Base-by-base conservation (phyloP, 768 basidiomycete genomes). In the Chalciporus pseudorubinellus region DNA sequence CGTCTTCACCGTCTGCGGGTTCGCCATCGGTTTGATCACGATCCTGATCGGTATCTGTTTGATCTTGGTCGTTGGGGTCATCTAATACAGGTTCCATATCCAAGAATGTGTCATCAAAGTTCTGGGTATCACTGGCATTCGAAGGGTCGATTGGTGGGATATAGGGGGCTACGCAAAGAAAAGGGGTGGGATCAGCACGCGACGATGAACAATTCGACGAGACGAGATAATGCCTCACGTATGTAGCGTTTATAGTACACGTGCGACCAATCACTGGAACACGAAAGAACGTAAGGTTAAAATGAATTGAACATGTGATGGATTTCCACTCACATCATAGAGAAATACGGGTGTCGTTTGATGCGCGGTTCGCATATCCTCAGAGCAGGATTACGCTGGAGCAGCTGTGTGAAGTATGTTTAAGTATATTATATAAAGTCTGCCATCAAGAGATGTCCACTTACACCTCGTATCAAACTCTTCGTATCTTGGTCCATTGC, bases 51-150 rank as follows among this genome's bases (percentile, higher is more conserved):
- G 85, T 87, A 63, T 87, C 85, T 48, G 74, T 76, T 56, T 78
- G 77, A 43, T 80, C 75, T 55, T 77, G 76, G 39, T 85, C 86
- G 60, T 81, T 77, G 53, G 77, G 78, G 46, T 89, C 87, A 57
- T 94, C 89, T 55, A 98, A 83, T 43, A 90, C 85, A 20, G 94
- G 92, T 58, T 89, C 87, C 90, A 98, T 95, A 65, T 90, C 90
- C 52, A 98, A 79, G 83, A 97, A 98, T 36, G 91, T 86, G 56
- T 95, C 91, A 69, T 98, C 95, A 69, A 98, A 99, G 72, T 98
- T 98, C 69, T 92, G 91, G 58, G 92, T 95, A 79, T 99, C 97
- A 61, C 86, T 85, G 54, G 94, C 94, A 71, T 95, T 92, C 39
- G 82, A 82, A 19, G 90, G 88, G 67, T 95, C 91, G 65, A 93